A percentile compares a stretch with the other conserved stretches of the same genome.
Conservation (phyloP, 805 yeast genomes). For the Candida caryicola region DNA sequence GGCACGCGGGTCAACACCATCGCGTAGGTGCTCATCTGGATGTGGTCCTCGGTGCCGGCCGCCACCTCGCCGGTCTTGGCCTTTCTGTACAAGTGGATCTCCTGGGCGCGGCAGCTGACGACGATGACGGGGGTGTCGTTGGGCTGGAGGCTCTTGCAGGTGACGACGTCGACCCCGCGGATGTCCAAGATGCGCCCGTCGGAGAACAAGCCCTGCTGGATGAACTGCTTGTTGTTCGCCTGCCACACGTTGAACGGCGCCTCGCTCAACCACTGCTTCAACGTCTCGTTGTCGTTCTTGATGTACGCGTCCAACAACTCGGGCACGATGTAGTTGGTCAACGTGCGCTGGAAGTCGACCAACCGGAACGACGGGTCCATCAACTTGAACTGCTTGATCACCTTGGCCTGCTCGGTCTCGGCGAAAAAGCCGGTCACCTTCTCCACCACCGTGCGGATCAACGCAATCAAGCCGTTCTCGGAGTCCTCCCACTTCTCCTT, state of each 20-base stretch:
- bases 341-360: conserved; percentile 74
- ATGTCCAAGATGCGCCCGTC: conserved; percentile 92
- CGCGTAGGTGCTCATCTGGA: conserved; percentile 90
- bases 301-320: conserved; percentile 94
- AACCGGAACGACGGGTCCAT: conserved; percentile 87
- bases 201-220: conserved; percentile 86
- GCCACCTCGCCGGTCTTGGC: conserved; percentile 90
- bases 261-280: conserved; percentile 91
- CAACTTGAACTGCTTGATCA: conserved; percentile 76
- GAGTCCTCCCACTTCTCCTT: conserved; percentile 85
- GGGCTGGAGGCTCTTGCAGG: conserved; percentile 85
- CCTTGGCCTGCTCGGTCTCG: conserved; percentile 95
- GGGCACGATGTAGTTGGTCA: conserved; percentile 90
- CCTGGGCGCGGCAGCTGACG: conserved; percentile 95
- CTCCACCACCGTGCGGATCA: conserved; percentile 74
- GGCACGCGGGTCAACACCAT: conserved; percentile 92
- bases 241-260: conserved; percentile 95
- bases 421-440: conserved; percentile 86
- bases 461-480: conserved; percentile 84
- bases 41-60: conserved; percentile 94
- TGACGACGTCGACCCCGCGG: conserved; percentile 89
- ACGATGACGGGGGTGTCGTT: conserved; percentile 90
- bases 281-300: conserved; percentile 78
- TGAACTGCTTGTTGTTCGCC: conserved; percentile 87
- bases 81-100: conserved; percentile 83